Conservation (phyloP, 192 early-diverging fungal species). For the Entophlyctis luteolus region DNA sequence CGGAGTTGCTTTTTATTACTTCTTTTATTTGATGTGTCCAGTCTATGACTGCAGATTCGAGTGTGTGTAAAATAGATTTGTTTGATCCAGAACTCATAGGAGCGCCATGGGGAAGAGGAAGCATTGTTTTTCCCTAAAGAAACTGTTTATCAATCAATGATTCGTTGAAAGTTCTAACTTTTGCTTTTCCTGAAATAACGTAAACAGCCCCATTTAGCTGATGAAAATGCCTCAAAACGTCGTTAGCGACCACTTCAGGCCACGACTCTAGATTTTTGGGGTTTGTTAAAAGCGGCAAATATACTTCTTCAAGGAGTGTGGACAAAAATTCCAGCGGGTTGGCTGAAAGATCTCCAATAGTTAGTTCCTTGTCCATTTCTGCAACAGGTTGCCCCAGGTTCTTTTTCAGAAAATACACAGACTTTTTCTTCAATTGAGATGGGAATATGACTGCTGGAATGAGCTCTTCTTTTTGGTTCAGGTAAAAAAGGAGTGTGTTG, state of each 20-base stretch:
- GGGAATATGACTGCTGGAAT: conserved; percentile 54
- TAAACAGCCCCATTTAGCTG: conserved; percentile 61
- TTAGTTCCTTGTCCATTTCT: conserved; percentile 57
- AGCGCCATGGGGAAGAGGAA: conserved; percentile 61
- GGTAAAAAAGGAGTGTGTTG: conserved; percentile 58
- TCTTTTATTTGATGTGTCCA: conserved; percentile 69
- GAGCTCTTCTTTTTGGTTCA: conserved; percentile 60
- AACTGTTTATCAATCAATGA: not conserved
- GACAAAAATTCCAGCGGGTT: conserved; percentile 61
- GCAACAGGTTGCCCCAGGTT: conserved; percentile 42
- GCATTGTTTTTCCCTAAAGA: conserved; percentile 69
- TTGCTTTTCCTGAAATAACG: conserved; percentile 62
- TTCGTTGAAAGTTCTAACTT: conserved; percentile 38
- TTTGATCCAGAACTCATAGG: conserved; percentile 45
- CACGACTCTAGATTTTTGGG: conserved; percentile 62
- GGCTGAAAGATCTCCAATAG: conserved; percentile 53
- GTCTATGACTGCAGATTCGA: conserved; percentile 65
- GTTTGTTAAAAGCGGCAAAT: conserved; percentile 60
- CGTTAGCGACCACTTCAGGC: conserved; percentile 65
- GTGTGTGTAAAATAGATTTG: conserved; percentile 53
- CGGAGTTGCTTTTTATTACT: conserved; percentile 57
- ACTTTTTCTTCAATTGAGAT: conserved; percentile 52
- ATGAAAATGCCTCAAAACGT: conserved; percentile 64
- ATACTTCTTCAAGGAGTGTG: conserved; percentile 58
- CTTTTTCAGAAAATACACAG: conserved; percentile 58